A percentile compares a stretch with the other conserved stretches of the same genome.
Evolutionary conservation across 345 rosid genomes (phyloP).

Genomic region (Anacardium occidentale): DNA sequence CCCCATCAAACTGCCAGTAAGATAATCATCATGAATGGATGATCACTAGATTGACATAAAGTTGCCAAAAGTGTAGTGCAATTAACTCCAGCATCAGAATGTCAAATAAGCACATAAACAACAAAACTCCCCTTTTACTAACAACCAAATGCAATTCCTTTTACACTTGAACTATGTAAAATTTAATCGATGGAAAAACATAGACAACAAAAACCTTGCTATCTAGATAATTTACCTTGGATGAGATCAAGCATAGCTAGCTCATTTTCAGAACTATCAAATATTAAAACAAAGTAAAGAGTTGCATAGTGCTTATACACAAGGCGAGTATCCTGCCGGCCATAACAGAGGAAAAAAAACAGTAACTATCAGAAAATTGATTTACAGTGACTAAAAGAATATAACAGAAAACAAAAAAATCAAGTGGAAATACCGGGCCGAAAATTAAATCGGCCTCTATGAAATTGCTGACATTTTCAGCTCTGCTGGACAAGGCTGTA

Average conservation of each 20-base stretch:
- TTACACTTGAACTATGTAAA: not conserved
- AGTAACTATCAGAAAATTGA: not conserved
- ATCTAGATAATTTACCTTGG: constrained; percentile 55
- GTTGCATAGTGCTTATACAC: constrained; percentile 93
- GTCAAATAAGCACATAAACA: too few relatives aligned
- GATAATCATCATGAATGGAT: not conserved
- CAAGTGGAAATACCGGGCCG: constrained; percentile 57
- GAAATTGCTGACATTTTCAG: constrained; percentile 87
- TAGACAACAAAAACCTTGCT: not conserved
- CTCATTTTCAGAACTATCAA: constrained; percentile 88
- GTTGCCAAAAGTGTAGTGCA: not conserved
- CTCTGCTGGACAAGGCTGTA: constrained; percentile 71
- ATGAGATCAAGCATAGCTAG: constrained; percentile 96
- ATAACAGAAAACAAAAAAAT: not conserved
- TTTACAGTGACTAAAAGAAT: not conserved
- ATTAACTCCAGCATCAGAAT: not conserved
- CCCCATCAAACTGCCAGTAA: not conserved
- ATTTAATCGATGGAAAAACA: not conserved
- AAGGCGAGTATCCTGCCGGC: constrained; percentile 66
- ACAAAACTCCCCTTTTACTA: not conserved
- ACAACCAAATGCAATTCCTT: not conserved
- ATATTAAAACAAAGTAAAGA: constrained; percentile 72
- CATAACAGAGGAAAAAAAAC: not conserved
- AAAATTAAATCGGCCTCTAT: constrained; percentile 74
- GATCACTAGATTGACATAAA: not conserved